Percentiles rank a stretch among this genome's conserved stretches.
Conservation (phyloP, 2,329 filamentous ascomycete species). For the Stemphylium beticola region DNA sequence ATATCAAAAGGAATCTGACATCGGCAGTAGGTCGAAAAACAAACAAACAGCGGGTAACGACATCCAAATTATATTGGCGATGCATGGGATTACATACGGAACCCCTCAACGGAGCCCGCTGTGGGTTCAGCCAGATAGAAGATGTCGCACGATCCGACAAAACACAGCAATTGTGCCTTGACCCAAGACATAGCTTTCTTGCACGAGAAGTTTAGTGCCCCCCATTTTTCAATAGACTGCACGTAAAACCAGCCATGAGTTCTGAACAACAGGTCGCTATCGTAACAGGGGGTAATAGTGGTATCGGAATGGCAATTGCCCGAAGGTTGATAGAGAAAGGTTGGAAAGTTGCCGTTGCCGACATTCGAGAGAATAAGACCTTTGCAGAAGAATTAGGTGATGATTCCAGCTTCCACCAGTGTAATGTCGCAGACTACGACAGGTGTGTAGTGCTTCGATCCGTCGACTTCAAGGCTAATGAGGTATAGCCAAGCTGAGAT, state of each 20-base stretch:
- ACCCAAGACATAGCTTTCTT: background rate
- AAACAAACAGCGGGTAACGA: too few relatives aligned
- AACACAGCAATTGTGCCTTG: too few relatives aligned
- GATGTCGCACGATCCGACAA: background rate
- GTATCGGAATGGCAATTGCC: conserved; percentile 33
- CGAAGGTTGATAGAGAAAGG: conserved; percentile 26
- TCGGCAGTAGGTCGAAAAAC: too few relatives aligned
- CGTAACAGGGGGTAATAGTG: conserved; percentile 37
- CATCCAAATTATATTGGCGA: too few relatives aligned
- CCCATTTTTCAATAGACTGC: background rate
- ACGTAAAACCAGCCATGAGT: background rate
- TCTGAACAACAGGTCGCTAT: conserved; percentile 25
- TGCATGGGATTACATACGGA: too few relatives aligned
- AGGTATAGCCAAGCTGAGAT: conserved; percentile 51
- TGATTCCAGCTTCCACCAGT: conserved; percentile 26
- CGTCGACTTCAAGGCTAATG: background rate
- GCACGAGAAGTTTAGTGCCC: background rate
- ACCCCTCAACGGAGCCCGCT: too few relatives aligned
- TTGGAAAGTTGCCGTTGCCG: conserved; percentile 40
- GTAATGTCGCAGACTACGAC: conserved; percentile 38
- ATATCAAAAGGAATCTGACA: too few relatives aligned
- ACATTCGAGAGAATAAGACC: conserved; percentile 30
- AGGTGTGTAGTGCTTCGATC: conserved; percentile 13
- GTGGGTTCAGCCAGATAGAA: too few relatives aligned
- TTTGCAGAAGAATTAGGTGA: conserved; percentile 36